A percentile compares a stretch with the other conserved stretches of the same genome.
phyloP scores from a whole-genome alignment of 2,329 filamentous ascomycete genomes.

The Penicillium sp. region DNA sequence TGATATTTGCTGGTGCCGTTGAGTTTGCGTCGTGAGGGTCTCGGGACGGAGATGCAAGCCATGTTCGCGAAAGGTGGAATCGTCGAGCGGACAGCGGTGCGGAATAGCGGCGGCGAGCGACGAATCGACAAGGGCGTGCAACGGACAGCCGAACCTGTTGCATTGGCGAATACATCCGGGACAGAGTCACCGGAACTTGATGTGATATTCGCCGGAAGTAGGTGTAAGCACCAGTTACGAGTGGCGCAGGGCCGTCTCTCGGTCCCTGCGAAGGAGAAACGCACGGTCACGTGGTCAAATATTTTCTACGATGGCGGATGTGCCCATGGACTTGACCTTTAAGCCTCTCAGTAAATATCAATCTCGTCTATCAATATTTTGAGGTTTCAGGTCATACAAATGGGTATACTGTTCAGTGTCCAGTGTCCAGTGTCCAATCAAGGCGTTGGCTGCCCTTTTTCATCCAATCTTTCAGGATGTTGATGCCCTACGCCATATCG shows the following conservation, averaged over 20 bases:
- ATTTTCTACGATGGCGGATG: neutral
- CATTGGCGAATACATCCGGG: constrained; percentile 41
- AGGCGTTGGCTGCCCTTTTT: too few relatives aligned
- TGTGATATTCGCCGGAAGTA: constrained; percentile 12
- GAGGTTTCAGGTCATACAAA: too few relatives aligned
- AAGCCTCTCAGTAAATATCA: too few relatives aligned
- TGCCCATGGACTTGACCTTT: neutral
- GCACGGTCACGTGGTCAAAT: constrained; percentile 15
- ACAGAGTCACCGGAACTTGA: constrained; percentile 27
- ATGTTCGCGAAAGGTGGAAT: constrained; percentile 34
- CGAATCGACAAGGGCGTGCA: constrained; percentile 37
- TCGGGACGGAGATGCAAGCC: constrained; percentile 27
- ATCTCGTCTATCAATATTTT: too few relatives aligned
- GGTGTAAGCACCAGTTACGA: constrained; percentile 11
- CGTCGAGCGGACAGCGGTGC: constrained; percentile 26
- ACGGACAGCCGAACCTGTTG: constrained; percentile 35
- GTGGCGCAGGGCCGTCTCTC: constrained; percentile 1
- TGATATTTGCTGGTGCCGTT: constrained; percentile 19
- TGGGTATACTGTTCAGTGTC: too few relatives aligned
- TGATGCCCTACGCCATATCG: too few relatives aligned
- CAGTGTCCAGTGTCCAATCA: too few relatives aligned
- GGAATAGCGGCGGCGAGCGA: constrained; percentile 38
- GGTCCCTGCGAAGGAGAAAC: constrained; percentile 15
- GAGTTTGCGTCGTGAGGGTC: constrained; percentile 28
- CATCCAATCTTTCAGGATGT: too few relatives aligned